Evolutionary conservation across 139 green algal genomes (phyloP).

Genomic region (Deuterostichococcus epilithicus): DNA sequence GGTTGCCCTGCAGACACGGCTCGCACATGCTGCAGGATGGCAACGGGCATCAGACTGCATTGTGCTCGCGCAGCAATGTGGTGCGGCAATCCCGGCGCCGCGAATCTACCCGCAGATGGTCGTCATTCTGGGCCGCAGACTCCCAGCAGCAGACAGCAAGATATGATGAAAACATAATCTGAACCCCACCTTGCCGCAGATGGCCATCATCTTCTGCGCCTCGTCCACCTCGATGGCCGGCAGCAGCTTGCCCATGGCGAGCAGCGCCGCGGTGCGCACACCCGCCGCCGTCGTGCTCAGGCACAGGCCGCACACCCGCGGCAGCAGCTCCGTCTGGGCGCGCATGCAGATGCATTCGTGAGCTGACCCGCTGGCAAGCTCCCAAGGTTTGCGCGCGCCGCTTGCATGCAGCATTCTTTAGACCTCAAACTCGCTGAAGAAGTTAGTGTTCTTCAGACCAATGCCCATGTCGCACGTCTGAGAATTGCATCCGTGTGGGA

Average conservation of each 20-base stretch:
- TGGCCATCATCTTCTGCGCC: constrained; percentile 46
- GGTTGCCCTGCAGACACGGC: not conserved
- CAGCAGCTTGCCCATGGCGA: constrained; percentile 38
- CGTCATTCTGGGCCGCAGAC: constrained; percentile 1
- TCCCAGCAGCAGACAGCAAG: not conserved
- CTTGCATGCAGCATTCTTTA: too few species aligned
- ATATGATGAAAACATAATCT: too few species aligned
- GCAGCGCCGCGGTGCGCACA: constrained; percentile 56
- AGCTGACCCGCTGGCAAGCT: too few species aligned
- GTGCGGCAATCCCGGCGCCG: not conserved
- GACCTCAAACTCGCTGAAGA: too few species aligned
- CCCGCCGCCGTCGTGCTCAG: constrained; percentile 55
- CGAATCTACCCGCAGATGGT: not conserved
- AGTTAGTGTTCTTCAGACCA: too few species aligned
- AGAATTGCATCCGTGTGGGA: too few species aligned
- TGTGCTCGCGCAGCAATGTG: not conserved
- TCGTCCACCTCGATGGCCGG: constrained; percentile 50
- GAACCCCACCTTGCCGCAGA: constrained; percentile 35
- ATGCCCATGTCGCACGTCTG: too few species aligned
- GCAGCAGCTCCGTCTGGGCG: constrained; percentile 32
- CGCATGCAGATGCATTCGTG: too few species aligned
- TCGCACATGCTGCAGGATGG: not conserved
- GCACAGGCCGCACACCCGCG: constrained; percentile 43
- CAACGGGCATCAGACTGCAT: not conserved
- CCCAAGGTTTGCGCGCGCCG: too few species aligned